phyloP scores from a whole-genome alignment of 192 early-diverging fungal genomes.

The Chytriomyces sp. region DNA sequence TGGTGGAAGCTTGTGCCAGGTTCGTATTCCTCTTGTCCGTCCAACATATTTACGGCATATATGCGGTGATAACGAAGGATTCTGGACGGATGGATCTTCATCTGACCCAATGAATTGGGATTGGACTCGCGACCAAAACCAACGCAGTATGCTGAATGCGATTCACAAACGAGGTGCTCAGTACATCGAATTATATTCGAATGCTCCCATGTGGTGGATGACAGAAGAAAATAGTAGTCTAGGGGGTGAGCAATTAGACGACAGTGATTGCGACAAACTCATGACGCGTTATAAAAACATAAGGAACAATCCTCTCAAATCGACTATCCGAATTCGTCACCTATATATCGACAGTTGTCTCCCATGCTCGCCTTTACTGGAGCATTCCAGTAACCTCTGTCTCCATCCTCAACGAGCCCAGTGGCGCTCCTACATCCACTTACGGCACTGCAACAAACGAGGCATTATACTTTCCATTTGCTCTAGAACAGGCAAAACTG shows the following conservation, averaged over 20 bases:
- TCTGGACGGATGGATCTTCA: constrained; percentile 3
- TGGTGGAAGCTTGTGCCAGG: constrained; percentile 15
- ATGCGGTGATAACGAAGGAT: background rate
- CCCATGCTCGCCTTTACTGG: constrained; percentile 21
- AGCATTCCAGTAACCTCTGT: constrained; percentile 21
- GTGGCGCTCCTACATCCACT: constrained; percentile 14
- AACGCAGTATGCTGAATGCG: constrained; percentile 28
- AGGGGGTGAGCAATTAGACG: constrained; percentile 23
- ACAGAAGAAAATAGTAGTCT: constrained; percentile 21
- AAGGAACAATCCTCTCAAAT: background rate
- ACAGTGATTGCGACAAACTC: too few relatives aligned
- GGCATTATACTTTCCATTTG: constrained; percentile 9
- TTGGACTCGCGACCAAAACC: constrained; percentile 27
- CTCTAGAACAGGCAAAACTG: constrained; percentile 16
- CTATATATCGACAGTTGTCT: constrained; percentile 24
- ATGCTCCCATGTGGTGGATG: constrained; percentile 43
- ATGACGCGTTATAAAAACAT: too few relatives aligned
- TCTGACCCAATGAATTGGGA: constrained; percentile 20
- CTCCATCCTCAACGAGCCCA: constrained; percentile 30
- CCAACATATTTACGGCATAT: background rate
- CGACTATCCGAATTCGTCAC: background rate
- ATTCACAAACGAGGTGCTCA: background rate
- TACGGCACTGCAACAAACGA: constrained; percentile 23
- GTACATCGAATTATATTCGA: constrained; percentile 30
- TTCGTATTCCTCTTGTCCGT: background rate